Conservation (phyloP, 2,329 filamentous ascomycete species). For the Corinectria fuckeliana region DNA sequence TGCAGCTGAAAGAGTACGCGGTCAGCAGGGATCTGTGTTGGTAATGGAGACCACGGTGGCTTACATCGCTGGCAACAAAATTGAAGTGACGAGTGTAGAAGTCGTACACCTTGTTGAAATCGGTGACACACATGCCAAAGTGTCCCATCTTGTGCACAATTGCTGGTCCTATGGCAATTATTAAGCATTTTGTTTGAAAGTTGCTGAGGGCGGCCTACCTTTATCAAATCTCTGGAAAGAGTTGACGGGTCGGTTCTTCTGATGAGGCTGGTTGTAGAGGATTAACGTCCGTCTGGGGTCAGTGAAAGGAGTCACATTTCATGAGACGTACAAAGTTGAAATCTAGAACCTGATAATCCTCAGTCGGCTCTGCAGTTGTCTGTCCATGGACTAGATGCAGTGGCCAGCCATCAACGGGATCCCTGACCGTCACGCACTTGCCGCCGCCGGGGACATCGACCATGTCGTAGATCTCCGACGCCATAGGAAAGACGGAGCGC, state of each 20-base stretch:
- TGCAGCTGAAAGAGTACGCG: not conserved
- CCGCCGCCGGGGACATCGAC: slow-evolving; percentile 59
- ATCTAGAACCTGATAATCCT: slow-evolving; percentile 47
- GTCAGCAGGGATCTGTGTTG: no score
- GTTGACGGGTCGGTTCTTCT: slow-evolving; percentile 51
- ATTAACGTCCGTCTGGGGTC: not conserved
- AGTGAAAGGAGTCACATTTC: no score
- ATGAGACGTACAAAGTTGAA: slow-evolving; percentile 56
- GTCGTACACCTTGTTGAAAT: slow-evolving; percentile 55
- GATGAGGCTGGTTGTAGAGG: slow-evolving; percentile 36
- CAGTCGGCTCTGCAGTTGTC: slow-evolving; percentile 44
- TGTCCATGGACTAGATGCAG: slow-evolving; percentile 66
- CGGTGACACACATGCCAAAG: slow-evolving; percentile 60
- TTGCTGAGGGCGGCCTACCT: not conserved
- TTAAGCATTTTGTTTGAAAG: no score
- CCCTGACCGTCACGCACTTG: slow-evolving; percentile 57
- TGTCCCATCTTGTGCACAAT: slow-evolving; percentile 61
- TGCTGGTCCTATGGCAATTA: slow-evolving; percentile 50
- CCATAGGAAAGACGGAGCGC: slow-evolving; percentile 52
- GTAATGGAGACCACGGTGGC: not conserved
- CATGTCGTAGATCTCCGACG: slow-evolving; percentile 55
- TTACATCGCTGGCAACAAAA: slow-evolving; percentile 54
- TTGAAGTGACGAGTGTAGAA: slow-evolving; percentile 60
- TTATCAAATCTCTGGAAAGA: slow-evolving; percentile 55
- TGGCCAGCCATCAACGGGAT: slow-evolving; percentile 62